Evolutionary conservation across 306 rosid genomes (phyloP).

Genomic region (Alnus glutinosa): DNA sequence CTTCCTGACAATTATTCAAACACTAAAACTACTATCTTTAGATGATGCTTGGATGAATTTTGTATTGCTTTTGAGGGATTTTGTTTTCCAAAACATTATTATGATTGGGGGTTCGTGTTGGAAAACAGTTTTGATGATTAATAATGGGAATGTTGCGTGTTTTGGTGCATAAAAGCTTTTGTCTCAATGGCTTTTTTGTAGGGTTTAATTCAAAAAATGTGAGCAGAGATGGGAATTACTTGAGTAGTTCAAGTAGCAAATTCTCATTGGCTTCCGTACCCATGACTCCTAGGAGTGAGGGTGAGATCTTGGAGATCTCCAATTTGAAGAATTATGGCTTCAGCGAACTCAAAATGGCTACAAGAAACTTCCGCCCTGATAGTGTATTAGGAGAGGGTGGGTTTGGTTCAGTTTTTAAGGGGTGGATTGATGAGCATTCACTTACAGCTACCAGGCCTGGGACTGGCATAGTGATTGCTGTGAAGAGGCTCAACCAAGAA

Average conservation of each 20-base stretch:
- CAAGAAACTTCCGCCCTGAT: slow-evolving; percentile 89
- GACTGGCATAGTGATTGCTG: slow-evolving; percentile 78
- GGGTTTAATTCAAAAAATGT: slow-evolving; percentile 65
- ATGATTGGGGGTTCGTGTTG: slow-evolving; percentile 15
- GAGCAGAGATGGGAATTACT: slow-evolving; percentile 56
- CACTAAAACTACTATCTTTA: background rate
- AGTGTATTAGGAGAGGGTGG: slow-evolving; percentile 98
- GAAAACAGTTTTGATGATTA: slow-evolving; percentile 14
- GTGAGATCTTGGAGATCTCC: slow-evolving; percentile 71
- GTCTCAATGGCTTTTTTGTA: slow-evolving; percentile 36
- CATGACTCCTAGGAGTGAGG: slow-evolving; percentile 74
- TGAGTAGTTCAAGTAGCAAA: slow-evolving; percentile 53
- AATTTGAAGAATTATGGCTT: slow-evolving; percentile 68
- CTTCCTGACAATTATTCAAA: background rate
- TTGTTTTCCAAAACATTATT: background rate
- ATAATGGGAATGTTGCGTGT: slow-evolving; percentile 4
- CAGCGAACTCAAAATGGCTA: slow-evolving; percentile 67
- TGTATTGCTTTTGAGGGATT: slow-evolving; percentile 9
- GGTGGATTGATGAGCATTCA: slow-evolving; percentile 84
- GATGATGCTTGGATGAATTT: background rate
- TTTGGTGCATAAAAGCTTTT: slow-evolving; percentile 17
- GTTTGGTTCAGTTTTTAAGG: slow-evolving; percentile 94
- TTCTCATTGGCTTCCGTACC: slow-evolving; percentile 61
- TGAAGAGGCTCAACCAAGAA: slow-evolving; percentile 86
- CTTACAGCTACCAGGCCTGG: slow-evolving; percentile 79